These are phyloP conservation scores for Pezicula radicicola DNA, from an alignment of 2,329 filamentous ascomycete species.

Conservation along the genomic window DNA sequence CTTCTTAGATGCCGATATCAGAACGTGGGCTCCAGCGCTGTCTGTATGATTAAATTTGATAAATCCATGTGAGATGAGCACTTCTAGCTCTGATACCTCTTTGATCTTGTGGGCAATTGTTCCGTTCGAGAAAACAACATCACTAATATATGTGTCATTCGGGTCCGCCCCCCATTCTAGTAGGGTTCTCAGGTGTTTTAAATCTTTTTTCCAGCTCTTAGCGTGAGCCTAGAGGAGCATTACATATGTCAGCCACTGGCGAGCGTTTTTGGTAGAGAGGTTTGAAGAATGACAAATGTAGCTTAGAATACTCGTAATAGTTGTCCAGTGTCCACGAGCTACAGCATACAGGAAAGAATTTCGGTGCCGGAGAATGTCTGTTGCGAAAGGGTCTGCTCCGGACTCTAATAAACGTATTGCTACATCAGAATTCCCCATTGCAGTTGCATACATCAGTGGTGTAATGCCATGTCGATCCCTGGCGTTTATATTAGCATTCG, in stretches of 20 bases:
- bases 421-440: background rate
- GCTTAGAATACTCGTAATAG: background rate
- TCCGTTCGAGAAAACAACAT: no score
- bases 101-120: background rate
- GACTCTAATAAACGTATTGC: background rate
- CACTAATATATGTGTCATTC: background rate
- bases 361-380: background rate
- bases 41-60: background rate
- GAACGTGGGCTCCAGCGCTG: background rate
- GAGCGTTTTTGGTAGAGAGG: background rate
- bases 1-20: background rate
- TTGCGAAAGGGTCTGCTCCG: background rate
- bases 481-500: constrained; percentile 1
- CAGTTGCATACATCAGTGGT: constrained; percentile 5
- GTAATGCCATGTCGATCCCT: constrained; percentile 3
- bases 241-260: background rate
- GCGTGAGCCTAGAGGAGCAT: background rate
- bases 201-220: background rate
- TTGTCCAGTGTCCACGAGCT: background rate
- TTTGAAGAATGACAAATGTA: background rate
- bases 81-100: background rate
- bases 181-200: background rate
- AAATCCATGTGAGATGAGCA: background rate
- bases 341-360: background rate
- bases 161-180: constrained; percentile 2